A percentile compares a stretch with the other conserved stretches of the same genome.
Conservation (phyloP, 305 asterid genomes). For the Striga hermonthica region DNA sequence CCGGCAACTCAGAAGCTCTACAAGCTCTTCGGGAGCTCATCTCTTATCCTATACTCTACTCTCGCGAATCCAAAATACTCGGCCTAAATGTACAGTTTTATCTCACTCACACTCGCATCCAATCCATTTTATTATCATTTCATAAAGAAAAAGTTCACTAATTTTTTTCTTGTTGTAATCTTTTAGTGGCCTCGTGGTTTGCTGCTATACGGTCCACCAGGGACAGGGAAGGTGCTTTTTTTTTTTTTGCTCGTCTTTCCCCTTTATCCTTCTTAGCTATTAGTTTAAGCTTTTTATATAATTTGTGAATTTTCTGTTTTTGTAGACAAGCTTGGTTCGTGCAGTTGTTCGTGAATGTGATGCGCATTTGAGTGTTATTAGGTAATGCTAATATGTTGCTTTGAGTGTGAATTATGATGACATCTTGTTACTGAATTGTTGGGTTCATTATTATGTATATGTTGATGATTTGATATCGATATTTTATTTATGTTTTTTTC, state of each 20-base stretch:
- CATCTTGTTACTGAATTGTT: not conserved
- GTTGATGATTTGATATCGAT: constrained; percentile 1
- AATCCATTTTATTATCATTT: not conserved
- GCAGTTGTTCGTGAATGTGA: constrained; percentile 88
- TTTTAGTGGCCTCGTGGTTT: constrained; percentile 82
- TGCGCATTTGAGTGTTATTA: constrained; percentile 70
- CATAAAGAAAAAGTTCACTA: not conserved
- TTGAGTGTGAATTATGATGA: not conserved
- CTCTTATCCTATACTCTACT: constrained; percentile 1
- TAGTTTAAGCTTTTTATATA: constrained; percentile 14
- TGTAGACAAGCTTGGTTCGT: constrained; percentile 93
- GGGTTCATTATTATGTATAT: not conserved
- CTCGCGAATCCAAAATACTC: constrained; percentile 56
- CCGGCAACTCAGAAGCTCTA: too few relatives aligned
- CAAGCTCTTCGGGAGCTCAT: too few relatives aligned
- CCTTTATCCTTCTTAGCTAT: not conserved
- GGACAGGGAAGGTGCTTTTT: constrained; percentile 81
- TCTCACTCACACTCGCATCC: not conserved
- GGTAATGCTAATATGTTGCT: constrained; percentile 46
- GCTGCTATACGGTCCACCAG: constrained; percentile 94
- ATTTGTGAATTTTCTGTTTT: constrained; percentile 14
- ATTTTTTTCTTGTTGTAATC: not conserved
- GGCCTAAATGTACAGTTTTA: constrained; percentile 58
- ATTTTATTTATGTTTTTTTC: constrained; percentile 3
- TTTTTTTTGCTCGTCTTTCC: constrained; percentile 13